A percentile compares a stretch with the other conserved stretches of the same genome.
These are phyloP conservation scores for Coccomyxa sp. DNA, from an alignment of 139 green algal species.

Conservation along the genomic window DNA sequence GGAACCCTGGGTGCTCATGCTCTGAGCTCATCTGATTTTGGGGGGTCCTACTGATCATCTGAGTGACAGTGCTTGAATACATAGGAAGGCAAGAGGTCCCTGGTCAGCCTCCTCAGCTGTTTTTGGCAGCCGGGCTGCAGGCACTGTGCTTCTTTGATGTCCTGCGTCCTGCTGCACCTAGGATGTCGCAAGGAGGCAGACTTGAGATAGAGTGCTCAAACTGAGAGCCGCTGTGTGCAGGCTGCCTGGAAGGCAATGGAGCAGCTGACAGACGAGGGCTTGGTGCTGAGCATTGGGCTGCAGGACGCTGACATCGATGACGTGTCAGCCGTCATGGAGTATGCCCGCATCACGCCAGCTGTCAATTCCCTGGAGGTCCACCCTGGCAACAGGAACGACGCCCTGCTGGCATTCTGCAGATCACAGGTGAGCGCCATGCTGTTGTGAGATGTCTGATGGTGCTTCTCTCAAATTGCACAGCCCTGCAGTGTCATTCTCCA, in stretches of 20 bases:
- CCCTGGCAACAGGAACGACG: constrained; percentile 68
- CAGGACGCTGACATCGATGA: constrained; percentile 59
- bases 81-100: too few relatives aligned
- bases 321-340: constrained; percentile 41
- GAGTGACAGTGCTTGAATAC: too few relatives aligned
- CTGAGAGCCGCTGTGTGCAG: neutral
- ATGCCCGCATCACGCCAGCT: constrained; percentile 36
- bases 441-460: neutral
- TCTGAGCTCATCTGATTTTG: too few relatives aligned
- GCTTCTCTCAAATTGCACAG: neutral
- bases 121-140: too few relatives aligned
- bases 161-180: too few relatives aligned
- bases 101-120: too few relatives aligned
- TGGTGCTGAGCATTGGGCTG: constrained; percentile 65
- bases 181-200: too few relatives aligned
- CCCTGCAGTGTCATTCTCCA: neutral
- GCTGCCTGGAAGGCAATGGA: constrained; percentile 45
- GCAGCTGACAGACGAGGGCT: constrained; percentile 42
- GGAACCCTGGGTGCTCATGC: too few relatives aligned
- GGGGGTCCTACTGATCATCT: too few relatives aligned
- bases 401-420: constrained; percentile 55
- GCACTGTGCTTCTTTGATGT: too few relatives aligned
- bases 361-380: constrained; percentile 75
- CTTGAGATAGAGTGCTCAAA: neutral
- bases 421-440: constrained; percentile 12